Percentiles rank a stretch among this genome's conserved stretches.
Evolutionary conservation across 1,139 yeast genomes (phyloP).

Genomic region (Suhomyces anneliseae): DNA sequence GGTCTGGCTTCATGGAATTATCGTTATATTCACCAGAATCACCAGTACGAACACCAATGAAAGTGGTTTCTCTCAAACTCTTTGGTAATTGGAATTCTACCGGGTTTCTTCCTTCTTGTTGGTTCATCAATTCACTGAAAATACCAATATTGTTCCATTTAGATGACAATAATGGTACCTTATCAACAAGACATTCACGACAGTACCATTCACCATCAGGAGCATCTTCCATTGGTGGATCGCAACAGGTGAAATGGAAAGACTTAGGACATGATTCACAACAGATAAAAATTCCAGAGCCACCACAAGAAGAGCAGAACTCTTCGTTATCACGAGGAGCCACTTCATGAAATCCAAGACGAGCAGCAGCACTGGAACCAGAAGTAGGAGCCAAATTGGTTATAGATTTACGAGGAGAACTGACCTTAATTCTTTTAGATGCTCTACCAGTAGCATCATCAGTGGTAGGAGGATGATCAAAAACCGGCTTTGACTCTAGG

Average conservation of each 20-base stretch:
- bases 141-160: conserved; percentile 49
- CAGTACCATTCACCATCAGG: conserved; percentile 95
- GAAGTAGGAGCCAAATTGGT: conserved; percentile 30
- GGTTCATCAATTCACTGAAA: conserved; percentile 65
- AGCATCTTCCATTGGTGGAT: conserved; percentile 80
- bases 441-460: conserved; percentile 5
- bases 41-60: conserved; percentile 69
- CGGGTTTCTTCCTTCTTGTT: conserved; percentile 63
- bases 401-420: conserved; percentile 40
- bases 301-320: conserved; percentile 84
- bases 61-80: conserved; percentile 63
- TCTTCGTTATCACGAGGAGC: conserved; percentile 68
- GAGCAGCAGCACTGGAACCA: not conserved
- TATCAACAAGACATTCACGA: conserved; percentile 56
- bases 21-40: conserved; percentile 72
- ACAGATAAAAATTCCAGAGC: conserved; percentile 84
- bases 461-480: not conserved
- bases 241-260: conserved; percentile 87
- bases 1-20: conserved; percentile 53
- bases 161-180: conserved; percentile 24
- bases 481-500: conserved; percentile 3
- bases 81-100: conserved; percentile 71
- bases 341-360: conserved; percentile 18
- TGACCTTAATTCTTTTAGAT: conserved; percentile 38
- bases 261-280: conserved; percentile 93